Base-by-base conservation (phyloP, 192 early-diverging fungal species). In the Backusella liffmaniae region DNA sequence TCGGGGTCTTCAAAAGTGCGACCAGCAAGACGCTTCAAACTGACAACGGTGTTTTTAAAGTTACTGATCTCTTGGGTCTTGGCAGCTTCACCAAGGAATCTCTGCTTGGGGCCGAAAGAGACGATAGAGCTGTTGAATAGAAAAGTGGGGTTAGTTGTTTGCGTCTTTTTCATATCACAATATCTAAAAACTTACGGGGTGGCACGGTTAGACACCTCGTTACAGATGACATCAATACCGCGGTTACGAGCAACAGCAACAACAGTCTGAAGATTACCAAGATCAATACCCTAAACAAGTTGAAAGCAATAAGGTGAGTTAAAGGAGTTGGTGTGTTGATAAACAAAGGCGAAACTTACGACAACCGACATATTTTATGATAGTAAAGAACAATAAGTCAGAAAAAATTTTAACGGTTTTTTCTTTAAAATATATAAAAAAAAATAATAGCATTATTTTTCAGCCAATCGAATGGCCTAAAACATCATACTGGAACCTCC, bases 221-320 rank as follows among this genome's bases (percentile, higher is more conserved):
- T 99, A 75, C 87, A 88, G 77, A 99, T 94, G 71, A 99, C 94
- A 82, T 99, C 97, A 84, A 99, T 98, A 83, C 97, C 97, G 76
- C 95, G 93, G 88, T 99, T 99, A 84, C 97, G 88, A 49, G 96
- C 97, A 46, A 99, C 95, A 70, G 97, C 96, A 77, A 99, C 95
- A 78, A 97, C 93, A 80, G 96, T 94, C 83, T 96, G 93, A 78
- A 99, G 89, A 84, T 94, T 98, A 78, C 97, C 97, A 83, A 99
- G 92, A 88, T 99, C 97, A 85, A 99, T 93, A 80, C 97, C 97
- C 77, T 79, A 65, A 49, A 21, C 5, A 30, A 44, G 39, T 4
- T 6, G n/a, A 36, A 68, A 68, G 21, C 7, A 62, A 56, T 16
- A 65, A 41, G 3, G 15, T 44, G 37, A 39, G 37, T 23, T 13